Evolutionary conservation across 768 basidiomycete species (phyloP).

Genomic region (Tulasnella calospora): DNA sequence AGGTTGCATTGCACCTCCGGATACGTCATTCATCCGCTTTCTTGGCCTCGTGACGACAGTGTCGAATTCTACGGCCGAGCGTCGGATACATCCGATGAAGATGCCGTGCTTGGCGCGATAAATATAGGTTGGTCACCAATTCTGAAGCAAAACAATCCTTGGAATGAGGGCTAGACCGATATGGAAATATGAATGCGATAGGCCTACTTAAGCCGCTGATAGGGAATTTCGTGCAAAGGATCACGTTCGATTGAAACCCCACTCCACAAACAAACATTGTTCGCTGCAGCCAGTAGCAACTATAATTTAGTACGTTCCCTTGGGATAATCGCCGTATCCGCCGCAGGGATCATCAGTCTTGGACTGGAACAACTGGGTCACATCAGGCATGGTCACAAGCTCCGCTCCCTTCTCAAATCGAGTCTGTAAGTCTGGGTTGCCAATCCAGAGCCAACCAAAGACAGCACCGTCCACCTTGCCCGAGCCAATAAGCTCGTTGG

Average conservation of each 20-base stretch:
- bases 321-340: background rate
- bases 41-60: background rate
- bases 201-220: background rate
- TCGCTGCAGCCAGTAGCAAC: background rate
- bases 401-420: background rate
- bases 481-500: background rate
- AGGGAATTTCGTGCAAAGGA: background rate
- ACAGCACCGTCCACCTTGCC: background rate
- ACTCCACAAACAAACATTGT: background rate
- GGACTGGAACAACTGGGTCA: background rate
- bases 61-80: background rate
- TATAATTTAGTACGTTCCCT: background rate
- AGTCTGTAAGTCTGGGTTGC: conserved; percentile 2
- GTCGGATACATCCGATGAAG: background rate
- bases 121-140: background rate
- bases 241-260: background rate
- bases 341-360: background rate
- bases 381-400: background rate
- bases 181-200: background rate
- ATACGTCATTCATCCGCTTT: background rate
- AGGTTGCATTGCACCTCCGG: background rate
- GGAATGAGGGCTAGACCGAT: background rate
- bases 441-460: conserved; percentile 6
- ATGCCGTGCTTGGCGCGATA: background rate
- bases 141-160: background rate